Percentiles rank a stretch among this genome's conserved stretches.
Conservation (phyloP, 192 early-diverging fungal species). For the Backusella psychrophila region DNA sequence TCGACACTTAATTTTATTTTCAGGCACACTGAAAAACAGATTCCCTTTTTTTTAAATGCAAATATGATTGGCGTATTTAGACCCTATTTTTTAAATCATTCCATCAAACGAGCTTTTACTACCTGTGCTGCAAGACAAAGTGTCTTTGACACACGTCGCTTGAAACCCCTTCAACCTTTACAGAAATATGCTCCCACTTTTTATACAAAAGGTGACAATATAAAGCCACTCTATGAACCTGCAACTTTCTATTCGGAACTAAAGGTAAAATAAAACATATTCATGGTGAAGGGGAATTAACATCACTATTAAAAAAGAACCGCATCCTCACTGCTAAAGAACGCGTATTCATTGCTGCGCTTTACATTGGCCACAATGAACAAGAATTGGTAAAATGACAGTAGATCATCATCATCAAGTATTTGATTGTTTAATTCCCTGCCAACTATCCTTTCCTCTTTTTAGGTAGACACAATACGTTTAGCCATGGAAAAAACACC, state of each 20-base stretch:
- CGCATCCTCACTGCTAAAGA: constrained; percentile 68
- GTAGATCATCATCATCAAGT: not conserved
- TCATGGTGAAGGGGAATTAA: not conserved
- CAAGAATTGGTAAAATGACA: constrained; percentile 61
- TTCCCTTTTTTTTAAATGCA: not conserved
- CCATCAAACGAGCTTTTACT: not conserved
- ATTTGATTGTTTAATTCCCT: not conserved
- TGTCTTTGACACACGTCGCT: not conserved
- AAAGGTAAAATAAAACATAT: constrained; percentile 35
- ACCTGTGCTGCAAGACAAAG: not conserved
- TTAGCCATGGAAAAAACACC: constrained; percentile 51
- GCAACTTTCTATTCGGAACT: constrained; percentile 47
- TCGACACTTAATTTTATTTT: not conserved
- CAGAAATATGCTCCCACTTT: constrained; percentile 28
- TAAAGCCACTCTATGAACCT: constrained; percentile 41
- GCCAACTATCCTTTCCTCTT: not conserved
- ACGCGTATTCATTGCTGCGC: constrained; percentile 79
- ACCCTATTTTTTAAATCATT: constrained; percentile 2
- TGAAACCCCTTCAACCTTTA: constrained; percentile 19
- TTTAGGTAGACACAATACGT: constrained; percentile 58
- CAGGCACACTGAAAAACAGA: not conserved
- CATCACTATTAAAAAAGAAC: constrained; percentile 28
- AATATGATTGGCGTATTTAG: not conserved
- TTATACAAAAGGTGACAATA: constrained; percentile 32
- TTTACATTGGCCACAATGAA: constrained; percentile 88